A percentile compares a stretch with the other conserved stretches of the same genome.
phyloP scores from a whole-genome alignment of 192 early-diverging fungal genomes.

The Cetraspora pellucida region DNA sequence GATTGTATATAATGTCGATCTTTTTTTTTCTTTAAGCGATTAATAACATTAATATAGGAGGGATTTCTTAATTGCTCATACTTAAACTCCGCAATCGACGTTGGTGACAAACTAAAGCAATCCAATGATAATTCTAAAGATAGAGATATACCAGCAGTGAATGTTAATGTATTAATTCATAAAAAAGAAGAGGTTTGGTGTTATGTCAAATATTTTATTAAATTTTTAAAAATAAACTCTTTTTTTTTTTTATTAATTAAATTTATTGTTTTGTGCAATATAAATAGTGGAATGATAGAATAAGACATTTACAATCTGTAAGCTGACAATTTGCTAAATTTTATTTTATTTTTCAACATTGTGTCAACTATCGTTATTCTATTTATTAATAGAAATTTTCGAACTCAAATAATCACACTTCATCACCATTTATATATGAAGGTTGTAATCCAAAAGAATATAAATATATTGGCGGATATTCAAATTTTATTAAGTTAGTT shows the following conservation, averaged over 20 bases:
- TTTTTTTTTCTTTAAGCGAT: background rate
- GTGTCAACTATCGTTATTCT: background rate
- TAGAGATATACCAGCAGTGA: slow-evolving; percentile 33
- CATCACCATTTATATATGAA: slow-evolving; percentile 56
- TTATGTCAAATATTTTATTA: background rate
- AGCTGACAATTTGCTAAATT: background rate
- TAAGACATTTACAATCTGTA: slow-evolving; percentile 19
- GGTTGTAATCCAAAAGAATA: slow-evolving; percentile 41
- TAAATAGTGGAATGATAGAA: slow-evolving; percentile 8
- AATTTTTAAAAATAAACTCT: background rate
- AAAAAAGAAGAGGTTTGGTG: slow-evolving; percentile 36
- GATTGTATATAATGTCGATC: too few species aligned
- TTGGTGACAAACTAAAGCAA: slow-evolving; percentile 36
- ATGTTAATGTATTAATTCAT: slow-evolving; percentile 38
- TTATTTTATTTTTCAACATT: background rate
- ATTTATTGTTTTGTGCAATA: background rate
- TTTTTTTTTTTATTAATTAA: slow-evolving; percentile 7
- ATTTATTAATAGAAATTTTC: slow-evolving; percentile 19
- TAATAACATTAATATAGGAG: slow-evolving; percentile 38
- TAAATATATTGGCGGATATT: slow-evolving; percentile 48
- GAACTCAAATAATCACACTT: slow-evolving; percentile 36
- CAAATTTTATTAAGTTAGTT: slow-evolving; percentile 39
- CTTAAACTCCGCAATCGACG: slow-evolving; percentile 43
- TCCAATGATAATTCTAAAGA: background rate
- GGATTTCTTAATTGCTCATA: slow-evolving; percentile 48